phyloP scores from a whole-genome alignment of 2,329 filamentous ascomycete species.

The Talaromyces marneffei region DNA sequence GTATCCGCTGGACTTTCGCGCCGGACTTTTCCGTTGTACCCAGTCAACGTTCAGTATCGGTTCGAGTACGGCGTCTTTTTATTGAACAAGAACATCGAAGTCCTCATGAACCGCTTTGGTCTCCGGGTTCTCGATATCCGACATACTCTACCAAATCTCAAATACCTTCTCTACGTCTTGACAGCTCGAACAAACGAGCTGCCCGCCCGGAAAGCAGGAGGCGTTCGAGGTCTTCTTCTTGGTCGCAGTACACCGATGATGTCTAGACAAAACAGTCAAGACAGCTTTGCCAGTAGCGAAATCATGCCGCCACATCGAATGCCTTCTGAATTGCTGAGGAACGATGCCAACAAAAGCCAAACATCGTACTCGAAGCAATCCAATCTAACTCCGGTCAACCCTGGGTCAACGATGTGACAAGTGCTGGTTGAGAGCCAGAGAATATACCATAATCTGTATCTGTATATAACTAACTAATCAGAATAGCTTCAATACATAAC shows the following conservation, averaged over 20 bases:
- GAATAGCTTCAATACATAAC: neutral
- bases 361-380: neutral
- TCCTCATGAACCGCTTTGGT: constrained; percentile 58
- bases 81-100: constrained; percentile 92
- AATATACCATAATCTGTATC: neutral
- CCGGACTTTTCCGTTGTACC: constrained; percentile 74
- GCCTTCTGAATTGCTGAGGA: constrained; percentile 7
- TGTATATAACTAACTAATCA: neutral
- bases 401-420: neutral
- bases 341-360: neutral
- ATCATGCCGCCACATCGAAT: constrained; percentile 20
- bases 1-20: constrained; percentile 53
- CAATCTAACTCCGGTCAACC: neutral
- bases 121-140: constrained; percentile 82
- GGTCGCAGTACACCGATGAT: constrained; percentile 33
- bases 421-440: neutral
- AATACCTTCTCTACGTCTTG: constrained; percentile 84
- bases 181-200: constrained; percentile 67
- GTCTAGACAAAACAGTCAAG: constrained; percentile 37
- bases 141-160: constrained; percentile 87
- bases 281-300: constrained; percentile 34
- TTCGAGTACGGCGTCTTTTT: constrained; percentile 96
- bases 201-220: constrained; percentile 51
- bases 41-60: constrained; percentile 70
- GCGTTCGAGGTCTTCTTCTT: constrained; percentile 43